Base-by-base conservation (phyloP, 169 alveolate genomes). In the Cryptosporidium viatorum region DNA sequence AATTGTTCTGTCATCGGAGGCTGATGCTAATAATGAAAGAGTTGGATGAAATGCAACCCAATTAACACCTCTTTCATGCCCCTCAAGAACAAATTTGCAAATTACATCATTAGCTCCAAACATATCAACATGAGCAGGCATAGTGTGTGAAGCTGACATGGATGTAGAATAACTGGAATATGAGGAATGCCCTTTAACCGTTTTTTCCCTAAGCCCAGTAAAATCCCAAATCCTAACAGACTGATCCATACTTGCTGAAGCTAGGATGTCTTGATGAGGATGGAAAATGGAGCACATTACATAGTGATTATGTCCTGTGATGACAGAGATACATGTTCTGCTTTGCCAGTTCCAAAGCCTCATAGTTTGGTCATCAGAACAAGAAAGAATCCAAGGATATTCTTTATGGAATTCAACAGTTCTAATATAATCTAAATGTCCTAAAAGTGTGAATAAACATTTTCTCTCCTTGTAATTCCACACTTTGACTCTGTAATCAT, bases 271-370 rank as follows among this genome's bases (percentile, higher is more conserved):
- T 86, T 97, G 97, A 70, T 93, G 93, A 21, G 98, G 98, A 91
- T 98, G 99, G 92, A 98, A 98, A 60, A 92, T 94, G 26, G 98
- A 98, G 84, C 98, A 94, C 99, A 98, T 98, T 12, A 98, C 99
- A 92, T 98, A 98, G 92, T 98, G 99, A 71, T 95, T 96, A 91
- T 98, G 99, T 0, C 99, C 99, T 0, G 99, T 95, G 4, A 97
- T 89, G 7, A 95, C 96, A 14, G 94, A 92, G 39, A 95, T 93
- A 50, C 97, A 95, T 14, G 93, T 93, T 85, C 99, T 89, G 73
- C 97, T 95, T 92, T 97, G 97, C 99, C 99, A 98, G 92, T 98
- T 98, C 99, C 99, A 98, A 7, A 98, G 95, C 80, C 99, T 95
- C 86, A 97, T 96, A 31, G 99, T 98, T 93, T 97, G 97, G 91